Conservation (phyloP, 345 rosid genomes). For the Eucalyptus victrix region DNA sequence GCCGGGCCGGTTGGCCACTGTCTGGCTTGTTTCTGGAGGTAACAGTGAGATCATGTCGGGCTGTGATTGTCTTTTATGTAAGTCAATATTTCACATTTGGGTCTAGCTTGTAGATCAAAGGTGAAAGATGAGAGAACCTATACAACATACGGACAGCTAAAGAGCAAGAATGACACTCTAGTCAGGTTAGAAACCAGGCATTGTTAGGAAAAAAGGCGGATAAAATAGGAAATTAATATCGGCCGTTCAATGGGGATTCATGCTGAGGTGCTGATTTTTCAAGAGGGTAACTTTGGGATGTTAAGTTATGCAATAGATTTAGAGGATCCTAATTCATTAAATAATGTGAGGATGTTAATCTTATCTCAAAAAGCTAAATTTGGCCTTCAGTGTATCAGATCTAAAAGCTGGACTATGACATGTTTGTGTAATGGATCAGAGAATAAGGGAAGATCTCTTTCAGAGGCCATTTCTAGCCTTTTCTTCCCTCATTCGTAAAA, state of each 20-base stretch:
- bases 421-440: not conserved
- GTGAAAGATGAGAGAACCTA: not conserved
- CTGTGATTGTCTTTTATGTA: not conserved
- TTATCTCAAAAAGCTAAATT: not conserved
- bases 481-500: too few relatives aligned
- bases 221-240: not conserved
- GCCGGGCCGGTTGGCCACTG: not conserved
- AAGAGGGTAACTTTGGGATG: not conserved
- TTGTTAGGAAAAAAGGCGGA: not conserved
- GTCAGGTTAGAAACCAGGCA: not conserved
- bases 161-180: not conserved
- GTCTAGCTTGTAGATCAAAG: not conserved
- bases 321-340: not conserved
- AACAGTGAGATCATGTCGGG: not conserved
- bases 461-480: not conserved
- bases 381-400: not conserved
- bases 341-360: not conserved
- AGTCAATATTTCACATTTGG: not conserved
- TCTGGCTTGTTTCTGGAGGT: not conserved
- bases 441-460: not conserved
- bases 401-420: not conserved
- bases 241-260: not conserved
- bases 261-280: not conserved
- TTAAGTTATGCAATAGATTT: not conserved
- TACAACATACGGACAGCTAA: not conserved